Percentiles rank a stretch among this genome's conserved stretches.
phyloP scores from a whole-genome alignment of 148 eudicot species.

The Vaccinium vitisidaea region DNA sequence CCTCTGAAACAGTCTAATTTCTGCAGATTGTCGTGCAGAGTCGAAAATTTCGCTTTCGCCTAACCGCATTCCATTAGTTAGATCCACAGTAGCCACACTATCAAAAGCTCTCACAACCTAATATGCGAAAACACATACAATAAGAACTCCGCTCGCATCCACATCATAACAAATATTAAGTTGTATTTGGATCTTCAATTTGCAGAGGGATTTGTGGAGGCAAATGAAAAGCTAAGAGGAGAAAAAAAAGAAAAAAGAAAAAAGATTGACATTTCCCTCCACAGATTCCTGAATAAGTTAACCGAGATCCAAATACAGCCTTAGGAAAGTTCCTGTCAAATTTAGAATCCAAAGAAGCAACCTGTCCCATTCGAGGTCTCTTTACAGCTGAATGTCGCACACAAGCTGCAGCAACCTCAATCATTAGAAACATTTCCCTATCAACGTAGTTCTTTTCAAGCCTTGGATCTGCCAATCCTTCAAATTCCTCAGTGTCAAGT shows the following conservation, averaged over 20 bases:
- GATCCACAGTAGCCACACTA: conserved; percentile 47
- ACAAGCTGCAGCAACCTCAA: conserved; percentile 92
- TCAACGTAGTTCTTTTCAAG: conserved; percentile 57
- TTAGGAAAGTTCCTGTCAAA: neutral
- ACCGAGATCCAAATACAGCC: neutral
- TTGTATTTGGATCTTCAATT: neutral
- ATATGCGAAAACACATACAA: neutral
- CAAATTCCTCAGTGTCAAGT: conserved; percentile 54
- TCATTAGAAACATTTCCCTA: conserved; percentile 58
- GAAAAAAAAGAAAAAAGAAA: neutral
- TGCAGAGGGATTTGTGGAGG: neutral
- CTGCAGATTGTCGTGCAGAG: conserved; percentile 66
- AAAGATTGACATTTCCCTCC: neutral
- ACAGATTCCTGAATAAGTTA: neutral
- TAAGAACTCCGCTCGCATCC: neutral
- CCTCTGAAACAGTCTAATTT: conserved; percentile 60
- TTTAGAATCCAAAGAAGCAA: conserved; percentile 20
- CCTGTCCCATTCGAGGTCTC: conserved; percentile 97
- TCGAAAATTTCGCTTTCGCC: conserved; percentile 72
- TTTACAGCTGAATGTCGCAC: conserved; percentile 74
- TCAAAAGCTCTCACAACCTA: conserved; percentile 66
- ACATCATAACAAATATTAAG: neutral
- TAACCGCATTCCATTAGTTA: conserved; percentile 78
- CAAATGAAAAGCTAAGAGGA: neutral
- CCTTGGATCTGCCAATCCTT: conserved; percentile 61